Base-by-base conservation (phyloP, 441 rosid species). In the Croton setiger region DNA sequence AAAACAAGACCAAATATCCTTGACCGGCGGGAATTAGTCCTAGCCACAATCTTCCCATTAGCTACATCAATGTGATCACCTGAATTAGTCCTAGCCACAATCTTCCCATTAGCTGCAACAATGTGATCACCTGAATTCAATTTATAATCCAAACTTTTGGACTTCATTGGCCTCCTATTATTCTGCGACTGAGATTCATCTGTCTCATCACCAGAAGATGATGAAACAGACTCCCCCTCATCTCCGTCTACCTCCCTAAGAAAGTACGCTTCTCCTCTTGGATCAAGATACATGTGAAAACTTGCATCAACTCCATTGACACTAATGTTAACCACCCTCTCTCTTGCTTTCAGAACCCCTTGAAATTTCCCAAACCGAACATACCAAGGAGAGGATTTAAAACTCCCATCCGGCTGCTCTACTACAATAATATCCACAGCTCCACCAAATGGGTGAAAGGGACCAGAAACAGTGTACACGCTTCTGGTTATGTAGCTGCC, bases 371-470 rank as follows among this genome's bases (percentile, higher is more conserved):
- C 99, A 65, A 95, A 95, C 74, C 87, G 69, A 39, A 95, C 95
- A 76, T 89, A 88, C 99, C 99, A 95, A 73, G 98, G 99, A 18
- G 98, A 92, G 5, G 99, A 90, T 76, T 88, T 92, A 78, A 92
- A 95, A 65, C 86, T 82, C 67, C 98, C 97, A 72, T 95, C 98
- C 2, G 91, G 95, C 73, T 91, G 99, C 41, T 92, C 91, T 27
- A 95, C 98, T 7, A 89, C 99, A 76, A 95, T 83, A 48, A 95
- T 86, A 86, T 95, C 99, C 48, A 92, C 96, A 70, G 96, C 99
- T 63, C 99, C 99, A 58, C 99, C 99, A 72, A 95, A 95, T 0
- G 98, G 96, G 68, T 95, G 99, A 66, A 95, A 92, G 7, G 99
- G 96, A 23, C 88, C 96, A 17, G 97, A 88, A 18, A 88, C 93